A percentile compares a stretch with the other conserved stretches of the same genome.
phyloP scores from a whole-genome alignment of 1,139 yeast species.

The Saccharomyces pastorianus region DNA sequence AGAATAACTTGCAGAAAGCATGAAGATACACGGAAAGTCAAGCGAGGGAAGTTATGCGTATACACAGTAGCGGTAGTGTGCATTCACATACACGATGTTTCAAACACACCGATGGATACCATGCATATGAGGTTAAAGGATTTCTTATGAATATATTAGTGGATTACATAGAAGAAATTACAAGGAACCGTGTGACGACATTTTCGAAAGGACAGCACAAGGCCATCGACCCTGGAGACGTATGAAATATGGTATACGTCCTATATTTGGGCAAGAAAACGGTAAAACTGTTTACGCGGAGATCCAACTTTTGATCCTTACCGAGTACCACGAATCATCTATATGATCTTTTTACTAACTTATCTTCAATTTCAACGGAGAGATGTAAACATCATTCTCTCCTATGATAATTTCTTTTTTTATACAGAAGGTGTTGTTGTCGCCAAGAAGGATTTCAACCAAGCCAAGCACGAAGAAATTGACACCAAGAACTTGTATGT shows the following conservation, averaged over 20 bases:
- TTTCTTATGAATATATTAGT: too few species aligned
- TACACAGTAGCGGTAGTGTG: background rate
- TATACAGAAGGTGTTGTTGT: conserved; percentile 92
- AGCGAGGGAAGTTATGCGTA: background rate
- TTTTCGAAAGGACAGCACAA: background rate
- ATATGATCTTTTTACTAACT: background rate
- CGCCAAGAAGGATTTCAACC: conserved; percentile 97
- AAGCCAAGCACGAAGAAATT: conserved; percentile 95
- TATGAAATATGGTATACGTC: background rate
- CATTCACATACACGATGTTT: background rate
- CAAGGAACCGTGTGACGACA: background rate
- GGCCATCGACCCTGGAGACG: background rate
- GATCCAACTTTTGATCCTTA: background rate
- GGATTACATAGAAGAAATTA: background rate
- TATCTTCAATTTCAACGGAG: background rate
- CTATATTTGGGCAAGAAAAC: too few species aligned
- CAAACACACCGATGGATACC: background rate
- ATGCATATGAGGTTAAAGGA: background rate
- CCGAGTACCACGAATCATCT: background rate
- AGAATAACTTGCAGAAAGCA: background rate
- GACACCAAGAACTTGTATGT: conserved; percentile 96
- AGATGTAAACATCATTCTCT: background rate
- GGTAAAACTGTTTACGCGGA: background rate
- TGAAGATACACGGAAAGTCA: background rate
- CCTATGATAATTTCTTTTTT: background rate